phyloP scores from a whole-genome alignment of 129 eudicot genomes.

The Arctium minus region DNA sequence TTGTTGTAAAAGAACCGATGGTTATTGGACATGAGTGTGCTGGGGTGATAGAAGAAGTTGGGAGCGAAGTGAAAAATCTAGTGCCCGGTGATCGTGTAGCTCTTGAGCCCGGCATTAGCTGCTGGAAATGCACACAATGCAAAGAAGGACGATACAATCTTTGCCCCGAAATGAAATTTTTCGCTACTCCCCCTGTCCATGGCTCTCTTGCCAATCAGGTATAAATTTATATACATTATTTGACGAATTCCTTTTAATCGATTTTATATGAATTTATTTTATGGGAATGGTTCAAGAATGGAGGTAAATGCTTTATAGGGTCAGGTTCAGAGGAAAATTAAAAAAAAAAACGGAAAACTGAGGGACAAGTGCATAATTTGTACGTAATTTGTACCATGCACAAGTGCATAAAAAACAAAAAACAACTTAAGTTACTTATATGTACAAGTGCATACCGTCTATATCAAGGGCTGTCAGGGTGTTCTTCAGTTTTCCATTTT shows the following conservation, averaged over 20 bases:
- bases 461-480: no score
- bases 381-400: no score
- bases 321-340: no score
- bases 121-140: conserved; percentile 57
- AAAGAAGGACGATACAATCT: conserved; percentile 66
- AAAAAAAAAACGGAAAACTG: no score
- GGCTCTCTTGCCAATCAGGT: conserved; percentile 76
- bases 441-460: no score
- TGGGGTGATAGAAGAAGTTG: conserved; percentile 65
- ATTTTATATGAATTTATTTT: not conserved
- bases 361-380: no score
- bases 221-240: not conserved
- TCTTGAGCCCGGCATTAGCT: conserved; percentile 66
- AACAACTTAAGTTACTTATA: no score
- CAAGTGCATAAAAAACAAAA: no score
- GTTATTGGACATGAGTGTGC: conserved; percentile 79
- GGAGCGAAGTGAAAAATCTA: conserved; percentile 47
- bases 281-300: not conserved
- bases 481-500: no score
- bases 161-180: conserved; percentile 75
- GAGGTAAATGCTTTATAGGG: no score
- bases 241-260: no score
- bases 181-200: conserved; percentile 68
- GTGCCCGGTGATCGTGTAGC: conserved; percentile 67
- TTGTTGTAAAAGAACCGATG: conserved; percentile 72